Conservation (phyloP, 2,329 filamentous ascomycete genomes). For the Erysiphe pulchra region DNA sequence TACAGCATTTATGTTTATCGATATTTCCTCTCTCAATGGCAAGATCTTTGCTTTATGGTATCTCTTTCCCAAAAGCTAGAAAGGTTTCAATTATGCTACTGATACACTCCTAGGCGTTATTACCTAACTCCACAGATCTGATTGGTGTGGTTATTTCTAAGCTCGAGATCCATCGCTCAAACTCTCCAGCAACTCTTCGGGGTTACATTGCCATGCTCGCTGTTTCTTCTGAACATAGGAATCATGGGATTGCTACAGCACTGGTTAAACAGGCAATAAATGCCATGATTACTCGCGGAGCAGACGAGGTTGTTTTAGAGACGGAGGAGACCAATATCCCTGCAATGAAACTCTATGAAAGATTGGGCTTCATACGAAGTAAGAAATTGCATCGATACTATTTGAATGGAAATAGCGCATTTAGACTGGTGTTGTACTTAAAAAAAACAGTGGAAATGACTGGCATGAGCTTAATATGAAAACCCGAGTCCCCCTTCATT, state of each 20-base stretch:
- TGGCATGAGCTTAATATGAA: not conserved
- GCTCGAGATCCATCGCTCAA: conserved; percentile 67
- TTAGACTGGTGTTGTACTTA: conserved; percentile 47
- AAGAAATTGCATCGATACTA: conserved; percentile 93
- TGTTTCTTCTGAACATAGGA: conserved; percentile 56
- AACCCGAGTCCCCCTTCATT: not conserved
- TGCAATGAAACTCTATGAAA: conserved; percentile 79
- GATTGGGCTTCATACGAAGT: conserved; percentile 71
- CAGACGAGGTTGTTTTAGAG: conserved; percentile 87
- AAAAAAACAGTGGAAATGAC: conserved; percentile 10
- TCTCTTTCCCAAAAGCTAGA: not conserved
- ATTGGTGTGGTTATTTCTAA: conserved; percentile 89
- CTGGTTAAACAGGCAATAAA: conserved; percentile 81
- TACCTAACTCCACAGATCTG: conserved; percentile 34
- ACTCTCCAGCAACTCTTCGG: conserved; percentile 45
- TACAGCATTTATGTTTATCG: conserved; percentile 99
- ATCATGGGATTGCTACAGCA: conserved; percentile 65
- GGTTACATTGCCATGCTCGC: conserved; percentile 98
- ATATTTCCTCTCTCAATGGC: conserved; percentile 96
- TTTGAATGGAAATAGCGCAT: conserved; percentile 86
- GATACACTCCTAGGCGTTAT: conserved; percentile 22
- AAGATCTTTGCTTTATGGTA: conserved; percentile 30
- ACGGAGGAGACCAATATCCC: conserved; percentile 83
- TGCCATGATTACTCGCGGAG: conserved; percentile 58
- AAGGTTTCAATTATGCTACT: not conserved